These are phyloP conservation scores for Aspergillus pseudoviridinutans DNA, from an alignment of 2,329 filamentous ascomycete genomes.

Conservation along the genomic window DNA sequence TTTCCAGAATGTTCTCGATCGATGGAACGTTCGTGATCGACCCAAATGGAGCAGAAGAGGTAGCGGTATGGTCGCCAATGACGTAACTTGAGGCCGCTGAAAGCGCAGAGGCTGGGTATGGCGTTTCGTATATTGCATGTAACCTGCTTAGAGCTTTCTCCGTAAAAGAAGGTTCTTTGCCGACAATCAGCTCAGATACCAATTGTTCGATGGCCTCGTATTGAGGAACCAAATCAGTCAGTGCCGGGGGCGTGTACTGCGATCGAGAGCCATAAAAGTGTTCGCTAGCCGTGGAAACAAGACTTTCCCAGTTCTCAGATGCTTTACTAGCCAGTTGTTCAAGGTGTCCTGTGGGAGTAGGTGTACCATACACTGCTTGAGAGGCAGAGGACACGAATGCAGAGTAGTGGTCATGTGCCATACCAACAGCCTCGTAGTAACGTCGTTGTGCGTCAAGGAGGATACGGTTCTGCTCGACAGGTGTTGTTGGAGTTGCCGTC, in stretches of 20 bases:
- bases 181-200: conserved; percentile 70
- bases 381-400: conserved; percentile 71
- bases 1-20: conserved; percentile 54
- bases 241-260: conserved; percentile 61
- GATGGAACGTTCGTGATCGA: conserved; percentile 53
- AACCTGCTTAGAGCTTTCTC: conserved; percentile 74
- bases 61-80: conserved; percentile 42
- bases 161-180: conserved; percentile 75
- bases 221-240: conserved; percentile 57
- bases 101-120: conserved; percentile 33
- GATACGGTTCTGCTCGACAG: conserved; percentile 51
- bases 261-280: conserved; percentile 67
- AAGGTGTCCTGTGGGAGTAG: conserved; percentile 42
- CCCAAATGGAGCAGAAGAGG: conserved; percentile 29
- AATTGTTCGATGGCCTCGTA: conserved; percentile 68
- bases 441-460: conserved; percentile 60
- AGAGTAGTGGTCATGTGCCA: conserved; percentile 74
- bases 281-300: conserved; percentile 62
- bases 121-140: conserved; percentile 67
- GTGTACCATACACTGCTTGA: conserved; percentile 62
- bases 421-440: conserved; percentile 74
- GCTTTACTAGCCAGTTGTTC: conserved; percentile 52
- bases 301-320: conserved; percentile 60
- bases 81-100: conserved; percentile 53
- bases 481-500: conserved; percentile 61